These are phyloP conservation scores for Solanum tacnaense DNA, from an alignment of 257 asterid species.

Conservation along the genomic window DNA sequence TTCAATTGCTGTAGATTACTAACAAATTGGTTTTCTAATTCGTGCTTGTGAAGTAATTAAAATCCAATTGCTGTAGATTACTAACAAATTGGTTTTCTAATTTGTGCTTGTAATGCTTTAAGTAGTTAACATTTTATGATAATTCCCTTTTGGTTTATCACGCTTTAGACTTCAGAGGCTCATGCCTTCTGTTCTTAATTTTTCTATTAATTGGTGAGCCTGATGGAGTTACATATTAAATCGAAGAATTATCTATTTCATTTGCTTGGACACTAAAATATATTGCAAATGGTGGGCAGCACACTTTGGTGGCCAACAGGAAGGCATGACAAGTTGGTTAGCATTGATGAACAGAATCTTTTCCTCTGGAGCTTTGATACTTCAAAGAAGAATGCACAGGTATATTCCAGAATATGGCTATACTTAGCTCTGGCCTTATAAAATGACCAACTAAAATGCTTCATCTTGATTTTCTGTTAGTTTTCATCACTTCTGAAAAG, in stretches of 20 bases:
- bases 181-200: neutral
- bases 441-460: neutral
- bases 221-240: neutral
- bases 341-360: constrained; percentile 84
- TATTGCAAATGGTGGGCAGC: constrained; percentile 33
- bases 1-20: neutral
- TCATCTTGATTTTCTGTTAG: neutral
- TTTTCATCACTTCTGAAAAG: neutral
- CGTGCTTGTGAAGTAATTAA: neutral
- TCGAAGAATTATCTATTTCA: neutral
- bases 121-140: neutral
- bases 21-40: neutral
- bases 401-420: constrained; percentile 12
- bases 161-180: neutral
- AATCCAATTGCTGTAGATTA: too few relatives aligned
- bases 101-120: neutral
- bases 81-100: neutral
- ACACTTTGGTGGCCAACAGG: constrained; percentile 98
- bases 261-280: constrained; percentile 9
- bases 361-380: constrained; percentile 78
- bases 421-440: neutral
- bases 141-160: neutral
- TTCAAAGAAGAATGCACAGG: constrained; percentile 91
- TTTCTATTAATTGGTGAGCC: neutral
- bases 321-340: constrained; percentile 85